These are phyloP conservation scores for Canna indica DNA, from an alignment of 176 grass and related monocot species.

Conservation along the genomic window DNA sequence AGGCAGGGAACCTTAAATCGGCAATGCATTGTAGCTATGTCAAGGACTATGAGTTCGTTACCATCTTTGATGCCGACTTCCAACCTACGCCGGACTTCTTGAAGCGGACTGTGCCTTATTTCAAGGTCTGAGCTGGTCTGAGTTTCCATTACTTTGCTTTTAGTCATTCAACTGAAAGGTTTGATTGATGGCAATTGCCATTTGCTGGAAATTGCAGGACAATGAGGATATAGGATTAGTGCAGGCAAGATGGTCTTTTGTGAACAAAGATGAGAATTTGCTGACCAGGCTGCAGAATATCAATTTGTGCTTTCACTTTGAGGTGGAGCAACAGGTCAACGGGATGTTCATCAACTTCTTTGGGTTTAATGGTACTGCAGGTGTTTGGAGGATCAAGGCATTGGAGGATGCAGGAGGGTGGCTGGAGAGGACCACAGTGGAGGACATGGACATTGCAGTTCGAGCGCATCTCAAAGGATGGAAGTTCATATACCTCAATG, in stretches of 20 bases:
- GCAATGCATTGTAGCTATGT: slow-evolving; percentile 96
- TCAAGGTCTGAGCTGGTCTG: slow-evolving; percentile 48
- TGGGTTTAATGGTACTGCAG: slow-evolving; percentile 92
- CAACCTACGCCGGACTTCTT: slow-evolving; percentile 86
- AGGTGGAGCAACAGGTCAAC: slow-evolving; percentile 98
- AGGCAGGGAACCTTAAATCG: slow-evolving; percentile 96
- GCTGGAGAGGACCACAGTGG: slow-evolving; percentile 94
- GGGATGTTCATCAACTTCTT: slow-evolving; percentile 86
- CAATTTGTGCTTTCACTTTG: slow-evolving; percentile 98
- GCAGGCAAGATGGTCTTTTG: slow-evolving; percentile 96
- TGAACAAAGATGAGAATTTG: slow-evolving; percentile 91
- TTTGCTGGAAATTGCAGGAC: slow-evolving; percentile 35
- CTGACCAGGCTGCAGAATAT: slow-evolving; percentile 87
- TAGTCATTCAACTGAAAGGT: not conserved
- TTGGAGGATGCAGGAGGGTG: slow-evolving; percentile 85
- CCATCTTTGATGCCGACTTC: slow-evolving; percentile 98
- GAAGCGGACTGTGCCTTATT: slow-evolving; percentile 77
- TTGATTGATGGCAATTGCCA: not conserved
- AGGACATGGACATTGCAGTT: slow-evolving; percentile 99
- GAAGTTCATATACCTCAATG: slow-evolving; percentile 93
- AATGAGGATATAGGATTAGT: slow-evolving; percentile 84
- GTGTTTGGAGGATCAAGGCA: slow-evolving; percentile 89
- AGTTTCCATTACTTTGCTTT: not conserved
- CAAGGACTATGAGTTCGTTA: slow-evolving; percentile 85
- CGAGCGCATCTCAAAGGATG: slow-evolving; percentile 83